Conservation (phyloP, 176 grass and related monocot genomes). For the Sorghum bicolor region Sorghum_bicolor_NCBIv3 NC_012871.2:20577501-20578000, state of each 20-base stretch:
- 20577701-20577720: neutral
- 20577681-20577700: neutral
- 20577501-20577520: constrained; percentile 57
- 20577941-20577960: constrained; percentile 90
- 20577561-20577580: neutral
- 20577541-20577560: constrained; percentile 20
- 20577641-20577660: neutral
- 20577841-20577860: neutral
- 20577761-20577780: neutral
- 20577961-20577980: constrained; percentile 88
- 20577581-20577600: constrained; percentile 12
- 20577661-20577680: neutral
- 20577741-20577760: neutral
- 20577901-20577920: neutral
- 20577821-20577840: neutral
- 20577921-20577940: constrained; percentile 98
- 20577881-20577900: neutral
- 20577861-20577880: neutral
- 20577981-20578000: constrained; percentile 53
- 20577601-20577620: neutral
- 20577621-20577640: neutral
- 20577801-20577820: neutral
- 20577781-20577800: neutral
- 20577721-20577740: neutral
- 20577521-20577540: constrained; percentile 32